phyloP scores from a whole-genome alignment of 2,329 filamentous ascomycete genomes.

The Curvularia sp. region DNA sequence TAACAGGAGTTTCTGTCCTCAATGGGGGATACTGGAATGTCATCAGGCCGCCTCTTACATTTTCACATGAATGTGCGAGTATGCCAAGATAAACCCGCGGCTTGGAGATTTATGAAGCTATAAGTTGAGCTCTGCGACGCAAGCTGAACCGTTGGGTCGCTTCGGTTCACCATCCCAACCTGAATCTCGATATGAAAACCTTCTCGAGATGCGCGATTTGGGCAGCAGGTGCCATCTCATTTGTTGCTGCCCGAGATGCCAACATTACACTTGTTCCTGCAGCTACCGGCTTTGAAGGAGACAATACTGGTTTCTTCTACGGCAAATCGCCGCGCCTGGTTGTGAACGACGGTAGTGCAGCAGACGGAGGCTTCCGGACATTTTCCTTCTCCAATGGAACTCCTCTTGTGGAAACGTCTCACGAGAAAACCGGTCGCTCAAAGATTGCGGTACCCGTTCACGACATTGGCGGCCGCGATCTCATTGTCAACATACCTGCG shows the following conservation, averaged over 20 bases:
- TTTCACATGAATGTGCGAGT: neutral
- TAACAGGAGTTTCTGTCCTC: constrained; percentile 1
- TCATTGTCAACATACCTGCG: constrained; percentile 41
- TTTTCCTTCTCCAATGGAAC: constrained; percentile 23
- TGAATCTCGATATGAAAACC: constrained; percentile 4
- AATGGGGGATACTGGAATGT: neutral
- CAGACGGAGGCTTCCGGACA: constrained; percentile 36
- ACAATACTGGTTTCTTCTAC: constrained; percentile 41
- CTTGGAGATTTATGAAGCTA: neutral
- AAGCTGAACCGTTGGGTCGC: neutral
- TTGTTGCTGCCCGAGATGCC: constrained; percentile 24
- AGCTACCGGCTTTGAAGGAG: constrained; percentile 37
- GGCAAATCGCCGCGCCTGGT: constrained; percentile 29
- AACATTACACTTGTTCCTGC: constrained; percentile 33
- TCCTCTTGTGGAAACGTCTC: constrained; percentile 22
- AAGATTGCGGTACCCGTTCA: constrained; percentile 38
- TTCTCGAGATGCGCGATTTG: constrained; percentile 14
- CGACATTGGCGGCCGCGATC: constrained; percentile 31
- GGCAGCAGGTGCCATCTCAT: constrained; percentile 8
- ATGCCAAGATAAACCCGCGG: neutral
- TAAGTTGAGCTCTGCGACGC: constrained; percentile 2
- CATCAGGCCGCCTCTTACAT: neutral
- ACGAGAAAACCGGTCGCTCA: constrained; percentile 37
- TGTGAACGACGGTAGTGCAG: constrained; percentile 41
- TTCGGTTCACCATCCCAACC: neutral